Conservation (phyloP, 805 yeast genomes). For the Wickerhamiella spandovensis region DNA sequence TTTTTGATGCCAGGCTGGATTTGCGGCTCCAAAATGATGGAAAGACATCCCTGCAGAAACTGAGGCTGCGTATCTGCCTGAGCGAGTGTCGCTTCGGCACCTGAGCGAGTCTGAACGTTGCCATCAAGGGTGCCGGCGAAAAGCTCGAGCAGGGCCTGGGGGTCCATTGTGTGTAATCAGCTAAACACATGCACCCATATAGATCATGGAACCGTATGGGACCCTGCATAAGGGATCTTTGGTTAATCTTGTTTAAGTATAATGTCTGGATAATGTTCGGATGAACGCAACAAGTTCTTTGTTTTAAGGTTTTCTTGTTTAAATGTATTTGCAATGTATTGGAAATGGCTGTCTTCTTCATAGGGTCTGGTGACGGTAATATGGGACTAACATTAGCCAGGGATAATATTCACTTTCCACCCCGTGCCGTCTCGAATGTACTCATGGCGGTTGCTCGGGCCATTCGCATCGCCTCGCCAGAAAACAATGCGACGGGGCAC, state of each 20-base stretch:
- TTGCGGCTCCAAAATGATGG: conserved; percentile 44
- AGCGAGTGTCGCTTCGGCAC: conserved; percentile 57
- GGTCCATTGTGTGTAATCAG: conserved; percentile 40
- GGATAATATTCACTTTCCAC: background rate
- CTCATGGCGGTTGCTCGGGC: background rate
- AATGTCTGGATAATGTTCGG: too few species aligned
- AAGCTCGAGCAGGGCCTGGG: conserved; percentile 51
- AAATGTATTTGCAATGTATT: too few species aligned
- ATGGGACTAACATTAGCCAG: background rate
- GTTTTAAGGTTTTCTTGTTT: too few species aligned
- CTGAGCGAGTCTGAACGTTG: conserved; percentile 43
- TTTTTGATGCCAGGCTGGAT: conserved; percentile 41
- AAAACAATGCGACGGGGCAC: background rate
- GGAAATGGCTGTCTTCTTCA: too few species aligned
- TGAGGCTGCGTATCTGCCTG: conserved; percentile 47
- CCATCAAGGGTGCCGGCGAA: conserved; percentile 69
- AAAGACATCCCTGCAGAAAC: conserved; percentile 71
- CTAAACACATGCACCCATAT: background rate
- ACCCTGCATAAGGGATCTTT: too few species aligned
- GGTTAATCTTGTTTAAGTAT: too few species aligned
- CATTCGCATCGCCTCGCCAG: background rate
- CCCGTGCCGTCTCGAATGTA: background rate
- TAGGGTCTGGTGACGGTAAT: too few species aligned
- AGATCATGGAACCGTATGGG: too few species aligned
- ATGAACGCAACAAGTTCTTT: too few species aligned